Percentiles rank a stretch among this genome's conserved stretches.
These are phyloP conservation scores for Tremellales sp. DNA, from an alignment of 1,284 basidiomycete species.

Conservation along the genomic window DNA sequence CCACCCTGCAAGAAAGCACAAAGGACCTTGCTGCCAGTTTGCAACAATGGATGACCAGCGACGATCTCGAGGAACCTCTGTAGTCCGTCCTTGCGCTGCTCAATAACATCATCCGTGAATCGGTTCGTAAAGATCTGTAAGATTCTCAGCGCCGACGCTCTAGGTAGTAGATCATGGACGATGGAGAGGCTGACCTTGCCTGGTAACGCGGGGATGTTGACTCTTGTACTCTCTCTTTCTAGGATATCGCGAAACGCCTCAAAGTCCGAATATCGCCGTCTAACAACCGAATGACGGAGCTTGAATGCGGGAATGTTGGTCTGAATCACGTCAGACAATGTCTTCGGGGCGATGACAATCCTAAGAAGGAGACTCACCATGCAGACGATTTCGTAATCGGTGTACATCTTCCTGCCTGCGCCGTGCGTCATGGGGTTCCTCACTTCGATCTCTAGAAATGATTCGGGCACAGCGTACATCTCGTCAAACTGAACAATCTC, in stretches of 20 bases:
- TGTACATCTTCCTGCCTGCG: constrained; percentile 96
- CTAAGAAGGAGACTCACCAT: constrained; percentile 62
- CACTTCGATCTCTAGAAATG: constrained; percentile 97
- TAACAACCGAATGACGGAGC: constrained; percentile 86
- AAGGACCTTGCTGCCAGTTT: constrained; percentile 96
- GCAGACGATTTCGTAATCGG: constrained; percentile 98
- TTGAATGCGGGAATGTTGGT: constrained; percentile 99
- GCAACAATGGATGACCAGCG: constrained; percentile 91
- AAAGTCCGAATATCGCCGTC: constrained; percentile 96
- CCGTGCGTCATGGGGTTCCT: constrained; percentile 94
- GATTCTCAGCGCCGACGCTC: background rate
- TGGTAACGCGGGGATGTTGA: constrained; percentile 94
- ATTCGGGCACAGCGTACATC: constrained; percentile 96
- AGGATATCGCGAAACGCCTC: constrained; percentile 98
- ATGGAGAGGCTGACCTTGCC: constrained; percentile 64
- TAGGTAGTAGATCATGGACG: too few relatives aligned
- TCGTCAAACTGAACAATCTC: constrained; percentile 71
- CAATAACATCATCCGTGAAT: constrained; percentile 97
- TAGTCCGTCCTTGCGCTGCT: constrained; percentile 82
- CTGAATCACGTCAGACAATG: constrained; percentile 48
- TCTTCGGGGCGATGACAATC: background rate
- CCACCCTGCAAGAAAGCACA: constrained; percentile 84
- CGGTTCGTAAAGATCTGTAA: constrained; percentile 77
- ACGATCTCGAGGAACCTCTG: constrained; percentile 95
- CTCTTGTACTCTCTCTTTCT: constrained; percentile 91